These are phyloP conservation scores for Trametes punicea DNA, from an alignment of 768 basidiomycete species.

Conservation along the genomic window DNA sequence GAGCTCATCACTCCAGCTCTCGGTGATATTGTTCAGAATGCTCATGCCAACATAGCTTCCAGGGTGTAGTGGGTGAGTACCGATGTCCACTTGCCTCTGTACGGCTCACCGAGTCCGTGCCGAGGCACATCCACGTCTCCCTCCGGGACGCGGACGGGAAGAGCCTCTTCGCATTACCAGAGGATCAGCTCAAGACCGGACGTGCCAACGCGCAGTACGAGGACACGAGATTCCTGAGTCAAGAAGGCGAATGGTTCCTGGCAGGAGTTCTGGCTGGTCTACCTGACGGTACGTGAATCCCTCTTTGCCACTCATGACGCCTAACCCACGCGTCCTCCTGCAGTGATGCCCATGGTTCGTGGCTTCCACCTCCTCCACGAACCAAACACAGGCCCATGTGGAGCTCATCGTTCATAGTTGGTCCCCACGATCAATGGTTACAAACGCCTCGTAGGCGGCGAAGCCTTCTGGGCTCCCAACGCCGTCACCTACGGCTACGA, in stretches of 20 bases:
- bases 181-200: conserved; percentile 58
- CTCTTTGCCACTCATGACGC: too few relatives aligned
- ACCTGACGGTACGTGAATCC: conserved; percentile 63
- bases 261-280: conserved; percentile 89
- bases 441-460: conserved; percentile 92
- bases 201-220: conserved; percentile 68
- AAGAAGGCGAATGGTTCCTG: conserved; percentile 88
- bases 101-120: too few relatives aligned
- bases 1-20: conserved; percentile 28
- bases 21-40: neutral
- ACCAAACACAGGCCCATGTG: neutral
- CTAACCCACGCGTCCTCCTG: too few relatives aligned
- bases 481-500: conserved; percentile 95
- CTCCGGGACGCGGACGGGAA: conserved; percentile 54
- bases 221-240: conserved; percentile 82
- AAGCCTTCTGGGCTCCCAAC: conserved; percentile 93
- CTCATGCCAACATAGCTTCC: conserved; percentile 61
- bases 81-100: too few relatives aligned
- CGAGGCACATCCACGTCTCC: neutral
- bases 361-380: neutral
- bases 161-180: conserved; percentile 77
- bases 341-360: conserved; percentile 78
- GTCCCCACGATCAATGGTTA: conserved; percentile 96
- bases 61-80: conserved; percentile 84
- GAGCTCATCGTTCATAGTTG: conserved; percentile 39